Conservation (phyloP, 306 rosid species). For the Luffa acutangula region DNA sequence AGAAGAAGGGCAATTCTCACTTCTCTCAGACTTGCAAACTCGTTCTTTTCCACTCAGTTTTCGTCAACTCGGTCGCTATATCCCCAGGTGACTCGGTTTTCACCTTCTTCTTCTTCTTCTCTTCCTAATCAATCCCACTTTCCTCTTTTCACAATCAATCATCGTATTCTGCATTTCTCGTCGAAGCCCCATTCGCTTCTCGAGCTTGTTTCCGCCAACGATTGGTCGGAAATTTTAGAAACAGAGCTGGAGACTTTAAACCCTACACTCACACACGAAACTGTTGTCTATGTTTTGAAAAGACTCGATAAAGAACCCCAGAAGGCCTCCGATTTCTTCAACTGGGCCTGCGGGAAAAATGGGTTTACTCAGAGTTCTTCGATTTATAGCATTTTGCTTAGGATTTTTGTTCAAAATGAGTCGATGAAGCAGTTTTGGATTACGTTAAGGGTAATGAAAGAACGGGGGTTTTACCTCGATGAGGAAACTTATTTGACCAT, state of each 20-base stretch:
- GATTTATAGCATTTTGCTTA: conserved; percentile 49
- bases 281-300: conserved; percentile 53
- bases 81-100: conserved; percentile 44
- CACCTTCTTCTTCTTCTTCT: conserved; percentile 16
- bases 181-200: conserved; percentile 49
- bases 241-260: conserved; percentile 29
- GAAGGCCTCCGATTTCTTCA: conserved; percentile 59
- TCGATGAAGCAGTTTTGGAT: conserved; percentile 64
- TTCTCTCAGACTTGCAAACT: conserved; percentile 36
- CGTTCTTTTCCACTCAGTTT: conserved; percentile 25
- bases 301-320: conserved; percentile 43
- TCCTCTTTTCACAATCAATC: conserved; percentile 16
- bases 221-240: conserved; percentile 65
- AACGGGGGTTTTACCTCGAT: conserved; percentile 54
- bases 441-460: conserved; percentile 42
- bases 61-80: conserved; percentile 19
- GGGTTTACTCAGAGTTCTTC: conserved; percentile 54
- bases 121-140: conserved; percentile 13
- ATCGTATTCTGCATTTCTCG: conserved; percentile 36
- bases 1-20: conserved; percentile 31
- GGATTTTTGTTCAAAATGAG: conserved; percentile 32
- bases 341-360: conserved; percentile 47
- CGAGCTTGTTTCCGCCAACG: conserved; percentile 38
- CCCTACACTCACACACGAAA: conserved; percentile 48
- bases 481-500: conserved; percentile 39